Base-by-base conservation (phyloP, 108 stramenopile species). In the Discostella stelligeroides region DNA sequence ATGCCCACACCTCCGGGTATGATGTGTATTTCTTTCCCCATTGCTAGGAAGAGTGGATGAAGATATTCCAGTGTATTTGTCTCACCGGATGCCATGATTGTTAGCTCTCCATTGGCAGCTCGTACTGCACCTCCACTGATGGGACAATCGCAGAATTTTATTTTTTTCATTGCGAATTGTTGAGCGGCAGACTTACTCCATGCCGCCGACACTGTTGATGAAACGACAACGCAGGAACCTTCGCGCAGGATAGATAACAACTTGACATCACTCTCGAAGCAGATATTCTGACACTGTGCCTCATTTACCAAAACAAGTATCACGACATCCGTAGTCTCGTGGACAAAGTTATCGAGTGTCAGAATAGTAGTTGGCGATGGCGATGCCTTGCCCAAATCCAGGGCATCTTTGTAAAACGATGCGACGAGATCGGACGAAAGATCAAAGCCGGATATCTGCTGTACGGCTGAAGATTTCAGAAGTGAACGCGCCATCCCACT, bases 401-500 rank as follows among this genome's bases (percentile, higher is more conserved):
- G 41, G 34, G 84, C 61, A 23, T 90, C 85, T 1, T 70, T 62
- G 63, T 79, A 75, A 63, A 89, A 90, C 28, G 42, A 34, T 30
- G 73, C 40, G 15, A 85, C 81, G 11, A 81, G 40, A 7, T 73
- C 37, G 13, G 30, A 34, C 41, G 73, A 60, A 10, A 70, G 72
- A 63, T 90, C 87, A 63, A 72, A 89, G 11, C 83, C 88, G 5
- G 75, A 30, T 12, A 89, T 76, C 13, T 37, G 20, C 21, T 25
- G 38, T 48, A 70, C 71, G 28, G 78, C 46, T 7, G 66, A 48
- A 24, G 84, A 83, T 27, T 77, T 67, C 54, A 88, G 59, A 27
- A 89, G 82, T 11, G 87, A 78, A 6, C 88, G 85, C 37, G 88
- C 91, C 86, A 92, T 92, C 18, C 88, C 88, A 23, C 84, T 83